A percentile compares a stretch with the other conserved stretches of the same genome.
Evolutionary conservation across 2,329 filamentous ascomycete genomes (phyloP).

Genomic region (Nemania abortiva): DNA sequence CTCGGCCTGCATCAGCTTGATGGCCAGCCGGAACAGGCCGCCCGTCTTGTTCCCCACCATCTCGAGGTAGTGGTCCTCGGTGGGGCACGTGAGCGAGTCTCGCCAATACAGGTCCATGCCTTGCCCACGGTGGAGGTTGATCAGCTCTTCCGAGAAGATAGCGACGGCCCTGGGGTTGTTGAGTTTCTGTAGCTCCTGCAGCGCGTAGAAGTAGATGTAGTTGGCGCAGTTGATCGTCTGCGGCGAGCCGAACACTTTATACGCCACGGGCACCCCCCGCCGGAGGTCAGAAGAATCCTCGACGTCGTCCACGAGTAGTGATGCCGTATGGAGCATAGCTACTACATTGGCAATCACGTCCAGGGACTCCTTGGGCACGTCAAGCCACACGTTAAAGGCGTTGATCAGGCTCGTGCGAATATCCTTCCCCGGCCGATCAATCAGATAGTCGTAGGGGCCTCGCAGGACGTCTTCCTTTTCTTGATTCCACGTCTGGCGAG

Average conservation of each 20-base stretch:
- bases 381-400: constrained; percentile 84
- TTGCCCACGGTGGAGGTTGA: constrained; percentile 87
- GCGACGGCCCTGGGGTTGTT: constrained; percentile 74
- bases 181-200: constrained; percentile 79
- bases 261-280: constrained; percentile 83
- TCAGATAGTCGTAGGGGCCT: constrained; percentile 84
- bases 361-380: constrained; percentile 77
- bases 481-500: constrained; percentile 70
- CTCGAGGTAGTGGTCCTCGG: constrained; percentile 90
- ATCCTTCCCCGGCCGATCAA: constrained; percentile 84
- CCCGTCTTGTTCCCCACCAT: constrained; percentile 95
- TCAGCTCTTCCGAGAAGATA: constrained; percentile 84
- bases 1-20: constrained; percentile 90
- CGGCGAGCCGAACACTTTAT: constrained; percentile 85
- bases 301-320: constrained; percentile 87
- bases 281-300: constrained; percentile 84
- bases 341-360: constrained; percentile 82
- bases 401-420: constrained; percentile 83
- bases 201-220: constrained; percentile 86
- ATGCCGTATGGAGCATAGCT: constrained; percentile 87
- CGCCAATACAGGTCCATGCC: constrained; percentile 94
- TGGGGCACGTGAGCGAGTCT: constrained; percentile 84
- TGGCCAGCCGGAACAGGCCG: constrained; percentile 84
- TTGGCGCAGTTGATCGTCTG: constrained; percentile 94
- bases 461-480: constrained; percentile 83